Percentiles rank a stretch among this genome's conserved stretches.
Evolutionary conservation across 179 eudicot species (phyloP).

Genomic region (Sideroxylon spinosum): DNA sequence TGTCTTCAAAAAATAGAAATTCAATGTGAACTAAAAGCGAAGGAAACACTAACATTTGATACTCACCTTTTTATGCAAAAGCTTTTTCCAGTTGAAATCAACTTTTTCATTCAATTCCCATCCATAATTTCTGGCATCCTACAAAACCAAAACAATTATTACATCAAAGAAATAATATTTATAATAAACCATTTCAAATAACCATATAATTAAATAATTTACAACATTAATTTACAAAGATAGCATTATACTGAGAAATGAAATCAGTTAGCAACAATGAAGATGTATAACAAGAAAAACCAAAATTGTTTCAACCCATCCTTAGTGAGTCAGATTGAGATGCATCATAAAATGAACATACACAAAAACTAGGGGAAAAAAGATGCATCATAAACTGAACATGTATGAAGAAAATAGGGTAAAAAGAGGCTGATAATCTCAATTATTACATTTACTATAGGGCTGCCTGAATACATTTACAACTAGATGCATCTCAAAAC

Average conservation of each 20-base stretch:
- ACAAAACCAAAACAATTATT: conserved; percentile 24
- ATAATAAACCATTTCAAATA: neutral
- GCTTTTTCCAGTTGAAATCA: conserved; percentile 90
- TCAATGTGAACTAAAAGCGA: neutral
- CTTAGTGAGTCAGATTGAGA: neutral
- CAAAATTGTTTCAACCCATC: neutral
- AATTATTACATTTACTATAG: conserved; percentile 1
- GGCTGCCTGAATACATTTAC: neutral
- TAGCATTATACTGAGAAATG: neutral
- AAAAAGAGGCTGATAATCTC: neutral
- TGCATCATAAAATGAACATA: too few relatives aligned
- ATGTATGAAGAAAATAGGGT: neutral
- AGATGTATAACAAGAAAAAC: neutral
- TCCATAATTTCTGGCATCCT: conserved; percentile 88
- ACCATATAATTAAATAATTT: neutral
- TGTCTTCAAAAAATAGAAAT: neutral
- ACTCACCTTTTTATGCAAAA: conserved; percentile 87
- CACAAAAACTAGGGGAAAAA: neutral
- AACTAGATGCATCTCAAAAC: neutral
- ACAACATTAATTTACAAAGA: neutral
- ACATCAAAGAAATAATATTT: neutral
- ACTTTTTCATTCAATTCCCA: conserved; percentile 87
- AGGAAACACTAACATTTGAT: conserved; percentile 11
- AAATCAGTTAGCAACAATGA: neutral
- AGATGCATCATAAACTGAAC: neutral